Conservation (phyloP, 2,329 filamentous ascomycete genomes). For the Exophiala lecanii-corni region DNA sequence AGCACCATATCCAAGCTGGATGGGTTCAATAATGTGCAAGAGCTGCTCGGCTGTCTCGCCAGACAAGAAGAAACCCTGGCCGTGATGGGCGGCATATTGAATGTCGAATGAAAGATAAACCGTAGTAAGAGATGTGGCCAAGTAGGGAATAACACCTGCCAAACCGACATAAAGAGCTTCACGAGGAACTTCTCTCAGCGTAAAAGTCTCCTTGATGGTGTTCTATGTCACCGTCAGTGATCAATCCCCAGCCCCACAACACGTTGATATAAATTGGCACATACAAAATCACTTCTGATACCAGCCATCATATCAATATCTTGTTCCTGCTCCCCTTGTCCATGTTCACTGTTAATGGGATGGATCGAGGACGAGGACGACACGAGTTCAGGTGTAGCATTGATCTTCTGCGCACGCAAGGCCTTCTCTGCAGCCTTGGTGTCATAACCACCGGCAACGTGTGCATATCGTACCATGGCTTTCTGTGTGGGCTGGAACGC, state of each 20-base stretch:
- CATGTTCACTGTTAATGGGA: constrained; percentile 44
- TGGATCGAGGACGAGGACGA: constrained; percentile 54
- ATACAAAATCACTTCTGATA: constrained; percentile 56
- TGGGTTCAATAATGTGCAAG: constrained; percentile 71
- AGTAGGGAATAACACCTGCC: constrained; percentile 78
- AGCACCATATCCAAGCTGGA: constrained; percentile 88
- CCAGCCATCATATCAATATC: constrained; percentile 49
- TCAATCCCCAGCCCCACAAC: too few relatives aligned
- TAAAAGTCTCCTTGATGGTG: constrained; percentile 66
- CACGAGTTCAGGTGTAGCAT: constrained; percentile 57
- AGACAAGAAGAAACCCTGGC: constrained; percentile 60
- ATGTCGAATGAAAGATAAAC: constrained; percentile 79
- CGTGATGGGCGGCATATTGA: constrained; percentile 60
- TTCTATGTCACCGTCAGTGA: too few relatives aligned
- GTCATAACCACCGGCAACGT: constrained; percentile 20
- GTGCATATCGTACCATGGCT: constrained; percentile 44
- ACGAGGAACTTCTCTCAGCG: constrained; percentile 59
- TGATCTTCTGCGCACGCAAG: constrained; percentile 52
- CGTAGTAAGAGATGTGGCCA: constrained; percentile 77
- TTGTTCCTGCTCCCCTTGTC: constrained; percentile 31
- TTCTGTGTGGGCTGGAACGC: constrained; percentile 43
- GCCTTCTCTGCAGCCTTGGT: constrained; percentile 46
- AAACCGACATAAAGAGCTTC: constrained; percentile 65
- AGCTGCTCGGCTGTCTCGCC: constrained; percentile 67
- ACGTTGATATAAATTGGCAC: constrained; percentile 26